These are phyloP conservation scores for Spatholobus suberectus DNA, from an alignment of 306 rosid species.

Conservation along the genomic window DNA sequence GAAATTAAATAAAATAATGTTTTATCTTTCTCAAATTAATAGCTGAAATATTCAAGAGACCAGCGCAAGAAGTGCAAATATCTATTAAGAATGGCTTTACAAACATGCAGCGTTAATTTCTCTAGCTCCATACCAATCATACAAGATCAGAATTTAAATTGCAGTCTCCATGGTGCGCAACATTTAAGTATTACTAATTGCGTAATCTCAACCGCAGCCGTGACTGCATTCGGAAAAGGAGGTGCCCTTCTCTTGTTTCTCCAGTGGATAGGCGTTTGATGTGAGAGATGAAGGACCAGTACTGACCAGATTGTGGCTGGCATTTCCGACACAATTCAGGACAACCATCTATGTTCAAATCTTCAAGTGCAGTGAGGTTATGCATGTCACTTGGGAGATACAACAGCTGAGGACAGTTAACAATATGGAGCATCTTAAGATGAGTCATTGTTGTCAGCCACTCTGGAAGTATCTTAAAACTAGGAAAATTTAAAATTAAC, in stretches of 20 bases:
- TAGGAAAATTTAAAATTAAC: neutral
- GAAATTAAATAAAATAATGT: too few species aligned
- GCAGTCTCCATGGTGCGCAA: neutral
- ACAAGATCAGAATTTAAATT: neutral
- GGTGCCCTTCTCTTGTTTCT: neutral
- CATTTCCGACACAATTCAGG: neutral
- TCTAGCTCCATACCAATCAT: neutral
- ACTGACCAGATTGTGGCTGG: neutral
- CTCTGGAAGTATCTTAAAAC: neutral
- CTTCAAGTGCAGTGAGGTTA: neutral
- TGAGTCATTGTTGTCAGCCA: neutral
- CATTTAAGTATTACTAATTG: neutral
- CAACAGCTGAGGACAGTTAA: neutral
- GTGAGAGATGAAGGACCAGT: slow-evolving; percentile 12
- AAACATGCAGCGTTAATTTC: neutral
- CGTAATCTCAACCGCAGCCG: neutral
- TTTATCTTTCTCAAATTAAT: too few species aligned
- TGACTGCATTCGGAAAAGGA: neutral
- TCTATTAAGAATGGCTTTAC: neutral
- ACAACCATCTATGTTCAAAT: neutral
- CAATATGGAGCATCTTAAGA: neutral
- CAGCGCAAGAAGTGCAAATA: too few species aligned
- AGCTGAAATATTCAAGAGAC: too few species aligned
- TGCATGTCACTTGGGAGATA: slow-evolving; percentile 1
- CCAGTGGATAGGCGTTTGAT: neutral